Conservation (phyloP, 129 eudicot genomes). For the Centaurea solstitialis region DNA sequence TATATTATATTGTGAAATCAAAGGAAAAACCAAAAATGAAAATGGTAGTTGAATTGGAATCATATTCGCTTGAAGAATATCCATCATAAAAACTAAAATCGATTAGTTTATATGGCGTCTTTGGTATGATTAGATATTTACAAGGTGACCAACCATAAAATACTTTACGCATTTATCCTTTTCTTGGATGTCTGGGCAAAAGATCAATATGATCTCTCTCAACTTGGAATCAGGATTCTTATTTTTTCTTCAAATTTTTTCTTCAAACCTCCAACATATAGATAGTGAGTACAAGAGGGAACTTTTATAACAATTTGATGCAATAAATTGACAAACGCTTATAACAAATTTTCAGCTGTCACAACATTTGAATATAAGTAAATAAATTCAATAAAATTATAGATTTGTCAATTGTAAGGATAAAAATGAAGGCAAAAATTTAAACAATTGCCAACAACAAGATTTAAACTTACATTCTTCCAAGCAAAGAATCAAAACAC, state of each 20-base stretch:
- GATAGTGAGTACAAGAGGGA: not conserved
- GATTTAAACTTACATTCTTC: not conserved
- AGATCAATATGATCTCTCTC: not conserved
- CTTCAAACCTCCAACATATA: not conserved
- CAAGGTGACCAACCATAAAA: not conserved
- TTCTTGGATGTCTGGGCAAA: not conserved
- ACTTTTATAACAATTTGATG: not conserved
- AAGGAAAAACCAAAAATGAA: no score
- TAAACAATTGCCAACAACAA: not conserved
- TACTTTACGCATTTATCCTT: not conserved
- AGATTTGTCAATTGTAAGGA: no score
- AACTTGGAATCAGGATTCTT: not conserved
- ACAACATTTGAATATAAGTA: not conserved
- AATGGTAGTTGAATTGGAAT: not conserved
- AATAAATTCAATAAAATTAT: not conserved
- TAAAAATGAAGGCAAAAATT: not conserved
- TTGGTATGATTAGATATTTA: not conserved
- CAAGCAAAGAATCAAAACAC: not conserved
- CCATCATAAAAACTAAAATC: not conserved
- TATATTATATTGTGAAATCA: not conserved
- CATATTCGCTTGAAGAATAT: not conserved
- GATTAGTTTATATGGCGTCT: not conserved
- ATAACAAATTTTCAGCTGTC: not conserved
- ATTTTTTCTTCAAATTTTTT: not conserved
- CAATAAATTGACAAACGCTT: not conserved